A percentile compares a stretch with the other conserved stretches of the same genome.
phyloP scores from a whole-genome alignment of 805 yeast species.

The Candida taoyuanica region DNA sequence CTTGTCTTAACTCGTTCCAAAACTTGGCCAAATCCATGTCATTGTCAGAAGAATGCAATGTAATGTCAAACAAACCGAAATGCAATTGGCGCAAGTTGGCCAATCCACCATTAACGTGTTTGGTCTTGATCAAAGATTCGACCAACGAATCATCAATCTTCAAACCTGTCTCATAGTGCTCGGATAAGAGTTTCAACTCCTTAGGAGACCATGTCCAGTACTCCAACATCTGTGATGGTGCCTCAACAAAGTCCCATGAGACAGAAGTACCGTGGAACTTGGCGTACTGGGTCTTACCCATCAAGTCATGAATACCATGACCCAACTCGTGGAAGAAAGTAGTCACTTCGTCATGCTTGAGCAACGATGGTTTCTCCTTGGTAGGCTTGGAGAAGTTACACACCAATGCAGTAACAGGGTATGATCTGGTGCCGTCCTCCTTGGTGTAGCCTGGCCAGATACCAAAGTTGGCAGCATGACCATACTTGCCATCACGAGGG shows the following conservation, averaged over 20 bases:
- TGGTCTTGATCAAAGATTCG: conserved; percentile 54
- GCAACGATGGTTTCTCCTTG: conserved; percentile 61
- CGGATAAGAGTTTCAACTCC: conserved; percentile 54
- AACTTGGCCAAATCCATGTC: conserved; percentile 43
- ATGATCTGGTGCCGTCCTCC: conserved; percentile 43
- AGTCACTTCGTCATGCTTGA: conserved; percentile 73
- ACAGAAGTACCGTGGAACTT: conserved; percentile 70
- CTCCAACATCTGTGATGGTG: conserved; percentile 87
- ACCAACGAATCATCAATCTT: conserved; percentile 53
- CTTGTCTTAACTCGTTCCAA: conserved; percentile 67
- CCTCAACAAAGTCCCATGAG: conserved; percentile 86
- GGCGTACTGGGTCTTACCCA: conserved; percentile 60
- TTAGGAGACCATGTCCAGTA: conserved; percentile 79
- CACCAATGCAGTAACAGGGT: conserved; percentile 74
- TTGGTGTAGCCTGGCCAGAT: conserved; percentile 54
- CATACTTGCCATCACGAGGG: conserved; percentile 83
- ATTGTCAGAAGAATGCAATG: conserved; percentile 49
- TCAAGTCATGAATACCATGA: conserved; percentile 78
- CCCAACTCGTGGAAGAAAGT: conserved; percentile 90
- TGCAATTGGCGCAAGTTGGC: conserved; percentile 70
- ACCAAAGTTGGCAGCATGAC: conserved; percentile 84
- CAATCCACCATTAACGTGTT: conserved; percentile 74
- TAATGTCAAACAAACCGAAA: conserved; percentile 75
- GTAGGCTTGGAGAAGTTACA: conserved; percentile 82
- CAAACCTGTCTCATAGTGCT: conserved; percentile 58